Conservation (phyloP, 192 early-diverging fungal species). For the Spizellomyces sp. region DNA sequence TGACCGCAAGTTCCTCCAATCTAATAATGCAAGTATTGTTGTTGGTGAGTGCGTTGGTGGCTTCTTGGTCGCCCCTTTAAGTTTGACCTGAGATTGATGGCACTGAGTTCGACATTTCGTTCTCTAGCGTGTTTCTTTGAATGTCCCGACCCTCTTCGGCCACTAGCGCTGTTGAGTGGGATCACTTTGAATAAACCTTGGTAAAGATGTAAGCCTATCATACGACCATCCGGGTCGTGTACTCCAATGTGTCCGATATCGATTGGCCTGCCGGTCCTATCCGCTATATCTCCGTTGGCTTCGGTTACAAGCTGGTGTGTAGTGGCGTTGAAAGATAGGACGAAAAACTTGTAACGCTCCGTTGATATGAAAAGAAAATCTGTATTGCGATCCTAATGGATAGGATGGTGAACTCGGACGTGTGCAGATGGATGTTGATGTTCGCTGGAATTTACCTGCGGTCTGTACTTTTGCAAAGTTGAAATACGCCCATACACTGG, state of each 20-base stretch:
- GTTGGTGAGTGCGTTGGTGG: no score
- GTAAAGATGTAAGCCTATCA: slow-evolving; percentile 66
- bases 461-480: slow-evolving; percentile 51
- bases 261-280: slow-evolving; percentile 57
- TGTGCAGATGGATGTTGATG: no score
- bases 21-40: background rate
- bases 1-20: slow-evolving; percentile 58
- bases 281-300: slow-evolving; percentile 59
- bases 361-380: slow-evolving; percentile 72
- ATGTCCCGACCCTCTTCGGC: slow-evolving; percentile 7
- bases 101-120: slow-evolving; percentile 16
- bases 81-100: background rate
- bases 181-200: slow-evolving; percentile 72
- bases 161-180: slow-evolving; percentile 38
- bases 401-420: no score
- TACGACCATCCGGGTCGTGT: slow-evolving; percentile 57
- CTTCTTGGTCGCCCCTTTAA: no score
- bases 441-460: slow-evolving; percentile 32
- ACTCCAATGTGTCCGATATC: slow-evolving; percentile 55
- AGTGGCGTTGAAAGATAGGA: slow-evolving; percentile 67
- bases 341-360: slow-evolving; percentile 65
- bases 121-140: slow-evolving; percentile 15
- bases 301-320: slow-evolving; percentile 62
- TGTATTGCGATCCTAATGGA: slow-evolving; percentile 32
- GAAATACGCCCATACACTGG: slow-evolving; percentile 72